Conservation (phyloP, 169 alveolate genomes). For the Amoebophrya sp. region DNA sequence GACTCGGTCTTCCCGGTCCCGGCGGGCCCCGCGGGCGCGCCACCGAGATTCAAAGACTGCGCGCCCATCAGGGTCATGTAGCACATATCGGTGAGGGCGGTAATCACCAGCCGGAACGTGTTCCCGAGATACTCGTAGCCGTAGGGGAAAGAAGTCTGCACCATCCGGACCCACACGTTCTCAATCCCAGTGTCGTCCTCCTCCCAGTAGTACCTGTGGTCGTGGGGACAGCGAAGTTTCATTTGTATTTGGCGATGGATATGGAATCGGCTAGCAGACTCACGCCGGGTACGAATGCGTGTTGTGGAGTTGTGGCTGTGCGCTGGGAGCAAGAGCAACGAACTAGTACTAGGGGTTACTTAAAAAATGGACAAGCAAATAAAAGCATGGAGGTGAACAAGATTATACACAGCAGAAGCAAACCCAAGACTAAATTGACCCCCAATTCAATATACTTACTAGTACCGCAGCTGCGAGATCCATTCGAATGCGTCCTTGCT, state of each 20-base stretch:
- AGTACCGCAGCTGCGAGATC: constrained; percentile 78
- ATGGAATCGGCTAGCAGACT: too few species aligned
- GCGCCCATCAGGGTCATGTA: constrained; percentile 90
- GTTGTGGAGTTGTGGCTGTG: too few species aligned
- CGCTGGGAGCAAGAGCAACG: too few species aligned
- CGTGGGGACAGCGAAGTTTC: too few species aligned
- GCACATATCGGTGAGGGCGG: constrained; percentile 89
- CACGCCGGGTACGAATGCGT: too few species aligned
- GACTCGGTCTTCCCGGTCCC: constrained; percentile 98
- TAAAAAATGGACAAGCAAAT: too few species aligned
- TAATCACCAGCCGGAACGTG: constrained; percentile 83
- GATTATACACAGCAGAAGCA: too few species aligned
- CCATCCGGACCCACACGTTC: constrained; percentile 53
- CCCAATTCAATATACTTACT: too few species aligned
- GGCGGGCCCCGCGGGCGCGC: constrained; percentile 93
- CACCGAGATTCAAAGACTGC: constrained; percentile 77
- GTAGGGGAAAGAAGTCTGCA: constrained; percentile 77
- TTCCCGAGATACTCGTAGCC: constrained; percentile 91
- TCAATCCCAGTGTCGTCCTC: constrained; percentile 54
- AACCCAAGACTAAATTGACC: too few species aligned
- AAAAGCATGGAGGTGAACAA: too few species aligned
- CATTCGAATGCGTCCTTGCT: constrained; percentile 35
- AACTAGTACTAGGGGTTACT: too few species aligned
- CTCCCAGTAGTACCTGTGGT: constrained; percentile 93
- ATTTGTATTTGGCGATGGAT: too few species aligned